Conservation (phyloP, 2,329 filamentous ascomycete genomes). For the Trichoderma koningiopsis region DNA sequence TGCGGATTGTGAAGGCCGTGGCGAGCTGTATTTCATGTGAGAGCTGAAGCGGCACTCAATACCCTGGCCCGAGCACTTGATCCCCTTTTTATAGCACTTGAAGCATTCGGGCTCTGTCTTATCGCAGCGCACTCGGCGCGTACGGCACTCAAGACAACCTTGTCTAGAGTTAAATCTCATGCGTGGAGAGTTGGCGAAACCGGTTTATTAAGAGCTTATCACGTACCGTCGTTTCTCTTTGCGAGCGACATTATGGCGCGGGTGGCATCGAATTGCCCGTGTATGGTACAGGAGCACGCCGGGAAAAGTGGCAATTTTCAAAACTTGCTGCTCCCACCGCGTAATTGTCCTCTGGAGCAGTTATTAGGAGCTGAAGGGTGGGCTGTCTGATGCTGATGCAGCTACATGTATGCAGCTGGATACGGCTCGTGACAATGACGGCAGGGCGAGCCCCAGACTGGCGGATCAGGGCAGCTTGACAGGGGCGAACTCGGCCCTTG, state of each 20-base stretch:
- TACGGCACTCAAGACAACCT: constrained; percentile 22
- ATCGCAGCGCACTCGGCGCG: constrained; percentile 22
- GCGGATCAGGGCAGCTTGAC: background rate
- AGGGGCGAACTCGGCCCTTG: constrained; percentile 6
- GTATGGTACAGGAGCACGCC: background rate
- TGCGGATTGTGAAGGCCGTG: background rate
- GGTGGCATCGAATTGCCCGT: background rate
- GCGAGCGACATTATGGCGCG: constrained; percentile 12
- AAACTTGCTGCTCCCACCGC: background rate
- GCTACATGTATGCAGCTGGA: background rate
- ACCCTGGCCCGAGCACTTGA: constrained; percentile 19
- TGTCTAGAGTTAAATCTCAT: background rate
- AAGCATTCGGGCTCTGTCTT: constrained; percentile 21
- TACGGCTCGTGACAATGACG: background rate
- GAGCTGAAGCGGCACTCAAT: constrained; percentile 21
- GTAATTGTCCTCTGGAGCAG: background rate
- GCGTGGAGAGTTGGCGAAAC: background rate
- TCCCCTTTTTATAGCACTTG: constrained; percentile 22
- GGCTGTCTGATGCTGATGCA: background rate
- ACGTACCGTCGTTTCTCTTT: constrained; percentile 21
- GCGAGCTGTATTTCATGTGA: constrained; percentile 8
- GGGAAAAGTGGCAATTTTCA: background rate
- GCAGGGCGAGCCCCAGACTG: background rate
- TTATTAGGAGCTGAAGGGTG: background rate
- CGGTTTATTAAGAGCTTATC: background rate